Evolutionary conservation across 306 rosid species (phyloP).

Genomic region (Cyclanthera cordifolia): DNA sequence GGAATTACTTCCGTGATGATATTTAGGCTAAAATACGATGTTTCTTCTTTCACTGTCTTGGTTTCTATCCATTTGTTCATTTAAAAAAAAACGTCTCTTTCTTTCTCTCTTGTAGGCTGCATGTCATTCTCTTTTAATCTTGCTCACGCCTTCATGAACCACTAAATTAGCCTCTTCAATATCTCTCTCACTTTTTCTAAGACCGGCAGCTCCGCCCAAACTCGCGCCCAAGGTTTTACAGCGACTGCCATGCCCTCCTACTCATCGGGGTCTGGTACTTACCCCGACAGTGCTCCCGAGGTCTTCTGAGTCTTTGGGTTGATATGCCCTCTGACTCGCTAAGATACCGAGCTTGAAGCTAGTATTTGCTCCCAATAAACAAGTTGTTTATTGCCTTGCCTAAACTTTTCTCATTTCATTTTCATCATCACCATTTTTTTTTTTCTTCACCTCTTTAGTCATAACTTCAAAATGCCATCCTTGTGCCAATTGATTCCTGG

Average conservation of each 20-base stretch:
- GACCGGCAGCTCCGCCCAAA: too few species aligned
- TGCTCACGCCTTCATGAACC: slow-evolving; percentile 37
- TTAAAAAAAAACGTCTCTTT: neutral
- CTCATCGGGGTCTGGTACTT: too few species aligned
- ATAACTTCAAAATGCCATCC: slow-evolving; percentile 20
- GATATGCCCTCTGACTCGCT: too few species aligned
- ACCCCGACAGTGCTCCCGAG: too few species aligned
- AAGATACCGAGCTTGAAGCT: too few species aligned
- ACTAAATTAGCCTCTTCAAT: slow-evolving; percentile 25
- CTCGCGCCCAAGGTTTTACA: too few species aligned
- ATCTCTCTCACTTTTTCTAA: slow-evolving; percentile 20
- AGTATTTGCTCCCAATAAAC: too few species aligned
- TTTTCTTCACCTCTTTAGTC: neutral
- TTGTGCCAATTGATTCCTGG: slow-evolving; percentile 16
- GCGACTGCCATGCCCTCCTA: too few species aligned
- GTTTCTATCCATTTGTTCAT: slow-evolving; percentile 3
- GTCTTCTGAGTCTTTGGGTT: too few species aligned
- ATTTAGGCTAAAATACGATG: neutral
- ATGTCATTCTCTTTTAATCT: slow-evolving; percentile 11
- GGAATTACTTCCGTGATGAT: neutral
- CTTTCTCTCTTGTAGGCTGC: slow-evolving; percentile 15
- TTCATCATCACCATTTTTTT: neutral
- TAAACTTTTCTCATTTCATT: slow-evolving; percentile 7
- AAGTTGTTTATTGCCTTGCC: neutral
- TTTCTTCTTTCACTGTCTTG: slow-evolving; percentile 8